A percentile compares a stretch with the other conserved stretches of the same genome.
phyloP scores from a whole-genome alignment of 495 filamentous ascomycete genomes.

The Tuber brumale region DNA sequence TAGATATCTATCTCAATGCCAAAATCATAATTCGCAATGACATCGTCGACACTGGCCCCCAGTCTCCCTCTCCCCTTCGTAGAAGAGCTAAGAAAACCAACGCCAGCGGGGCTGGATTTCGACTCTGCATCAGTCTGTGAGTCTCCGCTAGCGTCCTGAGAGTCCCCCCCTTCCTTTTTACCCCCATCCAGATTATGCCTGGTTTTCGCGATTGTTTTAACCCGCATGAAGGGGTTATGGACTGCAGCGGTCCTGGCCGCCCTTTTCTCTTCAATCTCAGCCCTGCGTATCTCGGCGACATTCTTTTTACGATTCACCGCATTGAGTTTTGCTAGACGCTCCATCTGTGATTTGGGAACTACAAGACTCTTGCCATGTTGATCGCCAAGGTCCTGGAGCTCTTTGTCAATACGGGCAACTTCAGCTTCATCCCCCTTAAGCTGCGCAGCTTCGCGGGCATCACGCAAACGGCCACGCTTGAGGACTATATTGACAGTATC shows the following conservation, averaged over 20 bases:
- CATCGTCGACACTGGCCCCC: conserved; percentile 59
- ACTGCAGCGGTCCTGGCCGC: conserved; percentile 56
- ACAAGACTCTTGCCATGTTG: conserved; percentile 50
- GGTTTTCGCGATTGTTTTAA: conserved; percentile 37
- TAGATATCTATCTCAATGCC: conserved; percentile 71
- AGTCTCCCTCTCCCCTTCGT: conserved; percentile 22
- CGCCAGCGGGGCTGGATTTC: conserved; percentile 15
- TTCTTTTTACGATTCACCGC: conserved; percentile 70
- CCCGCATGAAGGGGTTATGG: conserved; percentile 58
- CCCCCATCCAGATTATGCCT: conserved; percentile 25
- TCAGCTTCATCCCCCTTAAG: conserved; percentile 56
- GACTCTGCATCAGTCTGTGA: conserved; percentile 8
- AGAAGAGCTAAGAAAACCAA: conserved; percentile 17
- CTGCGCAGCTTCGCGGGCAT: conserved; percentile 59
- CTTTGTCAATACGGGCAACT: conserved; percentile 55
- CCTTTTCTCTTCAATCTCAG: conserved; percentile 70
- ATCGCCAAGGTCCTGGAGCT: conserved; percentile 60
- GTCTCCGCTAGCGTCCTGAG: conserved; percentile 16
- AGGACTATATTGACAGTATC: conserved; percentile 52
- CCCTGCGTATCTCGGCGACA: conserved; percentile 71
- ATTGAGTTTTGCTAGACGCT: conserved; percentile 71
- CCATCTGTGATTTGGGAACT: conserved; percentile 43
- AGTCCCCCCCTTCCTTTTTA: conserved; percentile 12
- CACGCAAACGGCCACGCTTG: conserved; percentile 57
- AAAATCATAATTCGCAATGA: conserved; percentile 72